phyloP scores from a whole-genome alignment of 805 yeast species.

The Debaryomyces maramus region DNA sequence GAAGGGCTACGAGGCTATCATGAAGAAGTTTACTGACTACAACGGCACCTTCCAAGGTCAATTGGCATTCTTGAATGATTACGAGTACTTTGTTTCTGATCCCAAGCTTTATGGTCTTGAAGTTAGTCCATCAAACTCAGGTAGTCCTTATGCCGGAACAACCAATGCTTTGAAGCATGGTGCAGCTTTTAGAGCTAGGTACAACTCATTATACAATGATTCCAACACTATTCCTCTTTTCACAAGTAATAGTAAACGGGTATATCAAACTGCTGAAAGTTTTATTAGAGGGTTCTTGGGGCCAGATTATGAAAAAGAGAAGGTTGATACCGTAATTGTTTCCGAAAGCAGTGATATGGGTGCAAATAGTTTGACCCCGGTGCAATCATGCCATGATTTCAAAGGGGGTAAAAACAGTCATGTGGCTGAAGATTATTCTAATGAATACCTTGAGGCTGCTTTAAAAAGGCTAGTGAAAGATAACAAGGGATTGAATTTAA shows the following conservation, averaged over 20 bases:
- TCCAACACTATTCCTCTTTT: constrained; percentile 48
- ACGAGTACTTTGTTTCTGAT: constrained; percentile 48
- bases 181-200: constrained; percentile 44
- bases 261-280: constrained; percentile 52
- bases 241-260: constrained; percentile 55
- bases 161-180: constrained; percentile 52
- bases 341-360: constrained; percentile 52
- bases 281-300: constrained; percentile 64
- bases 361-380: constrained; percentile 60
- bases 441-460: constrained; percentile 50
- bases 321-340: constrained; percentile 38
- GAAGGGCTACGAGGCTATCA: constrained; percentile 24
- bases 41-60: constrained; percentile 45
- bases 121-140: constrained; percentile 45
- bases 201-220: constrained; percentile 45
- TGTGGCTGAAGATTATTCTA: constrained; percentile 27
- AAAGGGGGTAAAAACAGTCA: constrained; percentile 31
- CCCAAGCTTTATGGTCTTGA: constrained; percentile 47
- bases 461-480: constrained; percentile 55
- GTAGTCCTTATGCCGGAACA: constrained; percentile 53
- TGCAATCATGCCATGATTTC: constrained; percentile 42
- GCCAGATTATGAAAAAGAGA: constrained; percentile 33
- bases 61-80: constrained; percentile 52
- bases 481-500: constrained; percentile 55
- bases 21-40: constrained; percentile 25